A percentile compares a stretch with the other conserved stretches of the same genome.
These are phyloP conservation scores for Boletus subparvulus DNA, from an alignment of 768 basidiomycete species.

Conservation along the genomic window DNA sequence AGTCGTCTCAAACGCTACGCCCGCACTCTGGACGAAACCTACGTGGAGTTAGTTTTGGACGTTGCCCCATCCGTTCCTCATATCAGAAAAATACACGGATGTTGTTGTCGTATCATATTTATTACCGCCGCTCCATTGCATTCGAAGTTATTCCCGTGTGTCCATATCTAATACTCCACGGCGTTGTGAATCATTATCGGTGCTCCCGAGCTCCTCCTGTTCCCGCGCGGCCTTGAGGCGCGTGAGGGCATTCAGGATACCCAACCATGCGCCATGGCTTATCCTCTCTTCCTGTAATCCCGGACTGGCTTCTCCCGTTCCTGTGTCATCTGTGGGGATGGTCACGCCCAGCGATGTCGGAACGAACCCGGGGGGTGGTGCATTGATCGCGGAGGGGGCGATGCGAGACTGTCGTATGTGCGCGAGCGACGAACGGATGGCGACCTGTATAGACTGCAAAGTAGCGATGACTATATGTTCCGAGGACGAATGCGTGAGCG, in stretches of 20 bases:
- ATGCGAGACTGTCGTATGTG: slow-evolving; percentile 81
- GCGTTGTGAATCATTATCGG: slow-evolving; percentile 9
- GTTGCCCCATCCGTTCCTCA: neutral
- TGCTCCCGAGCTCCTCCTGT: slow-evolving; percentile 14
- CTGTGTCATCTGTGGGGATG: slow-evolving; percentile 44
- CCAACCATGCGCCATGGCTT: slow-evolving; percentile 76
- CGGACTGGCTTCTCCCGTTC: slow-evolving; percentile 40
- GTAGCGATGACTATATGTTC: neutral
- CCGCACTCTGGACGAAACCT: slow-evolving; percentile 18
- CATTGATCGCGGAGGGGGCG: slow-evolving; percentile 85
- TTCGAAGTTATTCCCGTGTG: slow-evolving; percentile 17
- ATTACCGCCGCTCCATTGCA: slow-evolving; percentile 4
- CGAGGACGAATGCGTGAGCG: neutral
- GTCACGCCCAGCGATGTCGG: slow-evolving; percentile 80
- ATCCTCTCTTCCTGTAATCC: slow-evolving; percentile 78
- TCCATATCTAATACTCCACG: slow-evolving; percentile 16
- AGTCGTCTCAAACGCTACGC: slow-evolving; percentile 13
- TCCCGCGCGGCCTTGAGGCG: slow-evolving; percentile 54
- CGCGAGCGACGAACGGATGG: slow-evolving; percentile 75
- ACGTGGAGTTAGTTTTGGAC: neutral
- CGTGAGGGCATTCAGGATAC: slow-evolving; percentile 65
- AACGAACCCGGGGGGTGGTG: slow-evolving; percentile 68
- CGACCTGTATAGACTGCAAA: slow-evolving; percentile 67
- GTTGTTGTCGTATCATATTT: slow-evolving; percentile 11
- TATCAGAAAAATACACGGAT: slow-evolving; percentile 25